These are phyloP conservation scores for Carex littledalei DNA, from an alignment of 176 grass and related monocot genomes.

Conservation along the genomic window DNA sequence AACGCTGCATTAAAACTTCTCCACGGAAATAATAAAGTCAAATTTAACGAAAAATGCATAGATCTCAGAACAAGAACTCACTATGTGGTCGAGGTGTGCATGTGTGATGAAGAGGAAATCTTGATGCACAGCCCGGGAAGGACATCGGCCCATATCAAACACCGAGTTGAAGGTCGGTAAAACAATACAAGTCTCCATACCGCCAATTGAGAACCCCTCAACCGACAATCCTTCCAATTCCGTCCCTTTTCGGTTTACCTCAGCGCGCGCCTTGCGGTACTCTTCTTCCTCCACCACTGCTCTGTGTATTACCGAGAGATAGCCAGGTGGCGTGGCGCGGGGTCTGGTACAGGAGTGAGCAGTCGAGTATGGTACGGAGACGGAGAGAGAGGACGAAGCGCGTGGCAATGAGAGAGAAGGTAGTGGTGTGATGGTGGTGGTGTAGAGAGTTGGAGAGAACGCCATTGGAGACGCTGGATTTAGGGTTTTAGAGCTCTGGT, in stretches of 20 bases:
- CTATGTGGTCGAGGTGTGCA: slow-evolving; percentile 92
- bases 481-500: slow-evolving; percentile 16
- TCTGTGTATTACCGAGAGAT: slow-evolving; percentile 72
- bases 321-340: slow-evolving; percentile 33
- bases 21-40: background rate
- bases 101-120: slow-evolving; percentile 95
- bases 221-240: slow-evolving; percentile 82
- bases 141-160: slow-evolving; percentile 88
- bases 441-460: slow-evolving; percentile 31
- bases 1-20: background rate
- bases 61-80: slow-evolving; percentile 29
- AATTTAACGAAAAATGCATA: background rate
- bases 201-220: slow-evolving; percentile 85
- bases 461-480: slow-evolving; percentile 31
- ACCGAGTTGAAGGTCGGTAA: slow-evolving; percentile 66
- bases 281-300: slow-evolving; percentile 78
- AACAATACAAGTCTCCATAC: slow-evolving; percentile 85
- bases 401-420: background rate
- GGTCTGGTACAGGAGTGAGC: background rate
- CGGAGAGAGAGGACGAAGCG: slow-evolving; percentile 13
- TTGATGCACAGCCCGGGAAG: slow-evolving; percentile 60
- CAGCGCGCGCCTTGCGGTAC: slow-evolving; percentile 76
- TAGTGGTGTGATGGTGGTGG: background rate
- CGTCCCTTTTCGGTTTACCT: slow-evolving; percentile 71
- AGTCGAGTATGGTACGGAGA: background rate